Percentiles rank a stretch among this genome's conserved stretches.
These are phyloP conservation scores for Ogataea ganodermae DNA, from an alignment of 805 yeast species.

Conservation along the genomic window DNA sequence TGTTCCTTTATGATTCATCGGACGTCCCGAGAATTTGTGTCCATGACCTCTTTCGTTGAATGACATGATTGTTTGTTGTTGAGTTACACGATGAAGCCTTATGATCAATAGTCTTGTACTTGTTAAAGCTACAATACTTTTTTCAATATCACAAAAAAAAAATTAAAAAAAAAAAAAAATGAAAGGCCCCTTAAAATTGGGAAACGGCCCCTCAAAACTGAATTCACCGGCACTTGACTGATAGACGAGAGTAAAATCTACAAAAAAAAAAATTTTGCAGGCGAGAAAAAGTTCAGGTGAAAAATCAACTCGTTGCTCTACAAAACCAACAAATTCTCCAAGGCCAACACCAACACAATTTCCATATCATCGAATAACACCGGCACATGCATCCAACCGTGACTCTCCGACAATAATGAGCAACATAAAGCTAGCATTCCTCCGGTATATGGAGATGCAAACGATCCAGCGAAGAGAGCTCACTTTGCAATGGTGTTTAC, in stretches of 20 bases:
- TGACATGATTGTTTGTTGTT: constrained; percentile 1
- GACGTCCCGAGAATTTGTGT: background rate
- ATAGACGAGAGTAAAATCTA: background rate
- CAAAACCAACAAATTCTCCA: constrained; percentile 4
- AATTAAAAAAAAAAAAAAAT: background rate
- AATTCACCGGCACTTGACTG: background rate
- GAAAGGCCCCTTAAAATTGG: background rate
- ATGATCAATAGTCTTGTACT: background rate
- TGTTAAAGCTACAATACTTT: background rate
- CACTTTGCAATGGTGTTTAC: constrained; percentile 32
- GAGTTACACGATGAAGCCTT: no score
- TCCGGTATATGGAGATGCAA: constrained; percentile 29
- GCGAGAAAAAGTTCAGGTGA: background rate
- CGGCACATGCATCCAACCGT: background rate
- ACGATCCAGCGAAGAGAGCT: constrained; percentile 28
- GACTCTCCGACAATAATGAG: constrained; percentile 20
- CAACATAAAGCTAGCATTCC: constrained; percentile 27
- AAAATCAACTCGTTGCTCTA: constrained; percentile 2
- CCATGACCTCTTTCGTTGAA: background rate
- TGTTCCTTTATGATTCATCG: constrained; percentile 1
- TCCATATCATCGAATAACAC: background rate
- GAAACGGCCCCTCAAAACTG: constrained; percentile 1
- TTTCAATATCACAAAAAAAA: background rate
- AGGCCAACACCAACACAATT: background rate
- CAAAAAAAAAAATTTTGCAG: background rate